Evolutionary conservation across 345 rosid genomes (phyloP).

Genomic region (Gossypium rotundifolium): DNA sequence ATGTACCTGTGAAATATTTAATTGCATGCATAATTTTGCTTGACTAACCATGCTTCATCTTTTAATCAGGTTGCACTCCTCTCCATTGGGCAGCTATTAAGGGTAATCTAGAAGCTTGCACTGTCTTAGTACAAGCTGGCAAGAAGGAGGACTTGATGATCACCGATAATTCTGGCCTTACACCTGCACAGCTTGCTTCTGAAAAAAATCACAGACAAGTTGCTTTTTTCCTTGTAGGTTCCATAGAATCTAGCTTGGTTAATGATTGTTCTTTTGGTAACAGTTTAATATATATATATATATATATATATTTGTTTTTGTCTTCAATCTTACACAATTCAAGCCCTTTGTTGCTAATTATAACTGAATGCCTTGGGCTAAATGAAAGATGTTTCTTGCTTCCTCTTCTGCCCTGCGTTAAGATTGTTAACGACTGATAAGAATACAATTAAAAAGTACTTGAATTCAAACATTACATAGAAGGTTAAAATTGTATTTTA

Average conservation of each 20-base stretch:
- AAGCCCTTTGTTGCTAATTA: neutral
- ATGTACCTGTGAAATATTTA: neutral
- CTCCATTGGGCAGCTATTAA: slow-evolving; percentile 99
- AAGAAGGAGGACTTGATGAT: slow-evolving; percentile 88
- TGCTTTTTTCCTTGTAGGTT: slow-evolving; percentile 97
- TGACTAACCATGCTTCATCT: slow-evolving; percentile 6
- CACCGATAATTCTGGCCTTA: slow-evolving; percentile 87
- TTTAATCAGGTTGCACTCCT: slow-evolving; percentile 82
- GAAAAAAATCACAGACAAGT: slow-evolving; percentile 99
- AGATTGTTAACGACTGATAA: neutral
- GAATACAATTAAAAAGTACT: neutral
- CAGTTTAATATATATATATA: neutral
- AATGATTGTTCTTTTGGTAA: slow-evolving; percentile 17
- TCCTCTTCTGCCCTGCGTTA: neutral
- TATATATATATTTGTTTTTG: neutral
- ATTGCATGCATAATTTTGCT: neutral
- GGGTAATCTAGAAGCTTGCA: slow-evolving; percentile 99
- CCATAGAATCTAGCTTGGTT: slow-evolving; percentile 31
- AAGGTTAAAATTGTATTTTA: neutral
- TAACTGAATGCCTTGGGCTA: slow-evolving; percentile 4
- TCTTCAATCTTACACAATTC: neutral
- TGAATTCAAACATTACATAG: neutral
- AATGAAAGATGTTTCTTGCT: slow-evolving; percentile 4
- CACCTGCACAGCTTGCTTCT: slow-evolving; percentile 99
- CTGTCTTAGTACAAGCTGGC: slow-evolving; percentile 97